Evolutionary conservation across 129 eudicot genomes (phyloP), one percentile per base, ranked within the genome.

Genomic region (Chrysanthemum lavandulifolium): DNA sequence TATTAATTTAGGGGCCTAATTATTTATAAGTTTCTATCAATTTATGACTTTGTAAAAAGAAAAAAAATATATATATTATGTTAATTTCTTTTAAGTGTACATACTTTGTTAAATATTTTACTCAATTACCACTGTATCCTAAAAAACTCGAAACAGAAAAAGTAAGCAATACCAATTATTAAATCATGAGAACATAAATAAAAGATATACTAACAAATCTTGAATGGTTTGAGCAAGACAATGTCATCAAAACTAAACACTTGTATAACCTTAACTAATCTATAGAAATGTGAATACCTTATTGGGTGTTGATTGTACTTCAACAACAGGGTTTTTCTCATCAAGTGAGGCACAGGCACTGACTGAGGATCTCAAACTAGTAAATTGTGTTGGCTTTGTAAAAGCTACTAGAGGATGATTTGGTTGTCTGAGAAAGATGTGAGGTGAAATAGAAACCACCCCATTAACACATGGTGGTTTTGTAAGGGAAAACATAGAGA

Each of bases 271-370:
- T 47, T 19, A 16, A 50, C 19, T 72, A 62, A 11, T 10, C 47
- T 59, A 55, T 62, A 21, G 13, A 43, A 57, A n/a, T 19, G 36
- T 5, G 61, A 49, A 68, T 52, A 86, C 92, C 92, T 83, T 63
- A 69, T 59, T 71, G 48, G 85, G 83, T 13, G 62, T 64, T 33
- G 64, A 43, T 33, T 61, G 81, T 36, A 56, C 40, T 5, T 57
- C 61, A 40, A 8, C 2, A 40, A 40, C 10, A 40, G 47, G 10
- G 47, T 57, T 82, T 55, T 72, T 59, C 81, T 48, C 60, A 69
- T 77, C 43, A 45, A 80, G 54, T 63, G 84, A 61, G 29, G 55
- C 60, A 68, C 80, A 64, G 65, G 81, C 13, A 10, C 29, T 72
- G 50, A 64, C 58, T 13, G 71, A 54, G 10, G 70, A 45, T 76